Conservation (phyloP, 2,329 filamentous ascomycete species). For the Scedosporium dehoogii region DNA sequence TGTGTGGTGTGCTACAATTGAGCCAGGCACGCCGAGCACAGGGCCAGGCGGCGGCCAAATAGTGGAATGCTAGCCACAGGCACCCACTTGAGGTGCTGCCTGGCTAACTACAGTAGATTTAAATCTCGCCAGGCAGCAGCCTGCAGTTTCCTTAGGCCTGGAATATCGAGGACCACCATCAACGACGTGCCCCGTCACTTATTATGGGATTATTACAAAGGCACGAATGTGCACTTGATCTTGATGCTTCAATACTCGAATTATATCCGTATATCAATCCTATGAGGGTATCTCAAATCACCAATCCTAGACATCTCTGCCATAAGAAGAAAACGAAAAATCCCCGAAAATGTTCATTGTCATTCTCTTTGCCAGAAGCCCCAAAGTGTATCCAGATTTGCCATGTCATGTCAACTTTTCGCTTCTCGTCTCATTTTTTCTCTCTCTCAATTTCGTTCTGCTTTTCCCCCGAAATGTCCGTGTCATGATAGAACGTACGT, state of each 20-base stretch:
- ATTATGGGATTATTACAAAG: no score
- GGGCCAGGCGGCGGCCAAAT: no score
- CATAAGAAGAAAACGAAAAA: neutral
- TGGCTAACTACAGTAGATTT: no score
- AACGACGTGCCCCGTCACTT: no score
- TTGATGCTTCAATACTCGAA: no score
- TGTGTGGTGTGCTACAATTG: no score
- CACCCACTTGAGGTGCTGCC: neutral
- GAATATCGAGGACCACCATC: neutral
- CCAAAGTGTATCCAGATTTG: neutral
- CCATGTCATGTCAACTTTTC: neutral
- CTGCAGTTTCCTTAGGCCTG: no score
- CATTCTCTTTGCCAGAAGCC: neutral
- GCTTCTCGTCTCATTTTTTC: neutral
- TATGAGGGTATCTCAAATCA: conserved; percentile 1
- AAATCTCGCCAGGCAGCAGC: no score
- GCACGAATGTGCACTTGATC: no score
- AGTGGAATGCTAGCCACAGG: neutral
- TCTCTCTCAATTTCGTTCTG: neutral
- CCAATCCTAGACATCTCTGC: no score
- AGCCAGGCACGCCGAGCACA: no score
- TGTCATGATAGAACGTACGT: no score
- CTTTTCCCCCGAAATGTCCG: neutral
- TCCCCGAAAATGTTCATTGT: neutral
- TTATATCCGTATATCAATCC: neutral